Evolutionary conservation across 129 eudicot species (phyloP).

Genomic region (Cynara cardunculus): DNA sequence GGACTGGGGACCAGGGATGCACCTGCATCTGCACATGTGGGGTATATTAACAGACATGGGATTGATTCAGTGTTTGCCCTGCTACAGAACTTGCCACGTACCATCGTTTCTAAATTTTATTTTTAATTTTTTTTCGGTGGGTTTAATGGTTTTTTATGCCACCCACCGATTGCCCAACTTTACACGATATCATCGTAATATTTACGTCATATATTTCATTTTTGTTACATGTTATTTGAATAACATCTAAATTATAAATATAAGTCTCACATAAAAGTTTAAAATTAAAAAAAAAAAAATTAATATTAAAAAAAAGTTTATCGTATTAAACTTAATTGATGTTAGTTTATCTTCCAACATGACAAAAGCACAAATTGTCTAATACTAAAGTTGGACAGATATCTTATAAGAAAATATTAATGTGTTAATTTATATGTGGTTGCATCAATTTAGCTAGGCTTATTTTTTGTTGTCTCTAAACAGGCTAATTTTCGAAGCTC

Average conservation of each 20-base stretch:
- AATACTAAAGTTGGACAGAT: too few relatives aligned
- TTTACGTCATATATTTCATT: background rate
- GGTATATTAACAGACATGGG: background rate
- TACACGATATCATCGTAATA: background rate
- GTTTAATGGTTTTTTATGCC: background rate
- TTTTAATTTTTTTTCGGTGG: background rate
- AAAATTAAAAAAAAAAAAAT: too few relatives aligned
- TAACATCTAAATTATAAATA: too few relatives aligned
- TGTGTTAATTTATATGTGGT: background rate
- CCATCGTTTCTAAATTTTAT: background rate
- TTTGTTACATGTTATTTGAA: background rate
- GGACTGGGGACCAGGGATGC: background rate
- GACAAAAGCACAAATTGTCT: too few relatives aligned
- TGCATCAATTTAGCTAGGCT: background rate
- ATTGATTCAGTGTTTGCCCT: background rate
- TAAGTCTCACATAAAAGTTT: too few relatives aligned
- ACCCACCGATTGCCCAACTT: background rate
- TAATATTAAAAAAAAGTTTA: too few relatives aligned
- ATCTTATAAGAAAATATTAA: too few relatives aligned
- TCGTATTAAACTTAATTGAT: too few relatives aligned
- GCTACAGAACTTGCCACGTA: constrained; percentile 13
- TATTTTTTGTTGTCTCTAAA: background rate
- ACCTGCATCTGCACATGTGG: constrained; percentile 11
- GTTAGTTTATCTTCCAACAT: too few relatives aligned
- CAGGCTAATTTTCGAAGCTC: background rate